Evolutionary conservation across 345 rosid genomes (phyloP).

Genomic region (Populus ilicifolia): DNA sequence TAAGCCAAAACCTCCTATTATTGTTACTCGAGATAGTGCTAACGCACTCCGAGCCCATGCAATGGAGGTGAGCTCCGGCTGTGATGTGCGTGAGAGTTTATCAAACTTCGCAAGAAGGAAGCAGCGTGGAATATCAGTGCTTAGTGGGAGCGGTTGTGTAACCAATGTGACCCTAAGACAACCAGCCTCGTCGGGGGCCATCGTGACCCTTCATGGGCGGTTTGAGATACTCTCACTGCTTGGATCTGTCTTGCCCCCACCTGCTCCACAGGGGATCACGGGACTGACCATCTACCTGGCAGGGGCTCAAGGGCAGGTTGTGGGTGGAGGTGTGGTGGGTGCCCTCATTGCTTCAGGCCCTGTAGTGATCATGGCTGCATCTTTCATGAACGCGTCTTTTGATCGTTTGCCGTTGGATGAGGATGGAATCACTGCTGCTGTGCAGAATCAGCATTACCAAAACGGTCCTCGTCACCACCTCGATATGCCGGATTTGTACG

Average conservation of each 20-base stretch:
- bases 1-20: constrained; percentile 95
- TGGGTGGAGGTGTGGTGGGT: constrained; percentile 86
- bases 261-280: constrained; percentile 78
- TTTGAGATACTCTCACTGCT: constrained; percentile 90
- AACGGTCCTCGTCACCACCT: constrained; percentile 51
- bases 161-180: constrained; percentile 83
- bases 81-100: constrained; percentile 72
- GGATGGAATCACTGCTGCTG: constrained; percentile 47
- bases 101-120: constrained; percentile 70
- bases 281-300: constrained; percentile 88
- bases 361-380: constrained; percentile 81
- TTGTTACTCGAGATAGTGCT: constrained; percentile 76
- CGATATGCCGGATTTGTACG: constrained; percentile 57
- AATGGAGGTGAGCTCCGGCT: constrained; percentile 88
- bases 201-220: constrained; percentile 88
- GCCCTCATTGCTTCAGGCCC: constrained; percentile 90
- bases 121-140: constrained; percentile 77
- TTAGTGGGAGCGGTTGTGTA: constrained; percentile 82
- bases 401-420: constrained; percentile 87
- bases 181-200: constrained; percentile 72
- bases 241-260: constrained; percentile 88
- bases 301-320: constrained; percentile 91
- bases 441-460: constrained; percentile 56
- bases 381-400: constrained; percentile 85
- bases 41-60: constrained; percentile 82